Percentiles rank a stretch among this genome's conserved stretches.
These are phyloP conservation scores for Rhodotorula paludigena DNA, from an alignment of 768 basidiomycete species.

Conservation along the genomic window DNA sequence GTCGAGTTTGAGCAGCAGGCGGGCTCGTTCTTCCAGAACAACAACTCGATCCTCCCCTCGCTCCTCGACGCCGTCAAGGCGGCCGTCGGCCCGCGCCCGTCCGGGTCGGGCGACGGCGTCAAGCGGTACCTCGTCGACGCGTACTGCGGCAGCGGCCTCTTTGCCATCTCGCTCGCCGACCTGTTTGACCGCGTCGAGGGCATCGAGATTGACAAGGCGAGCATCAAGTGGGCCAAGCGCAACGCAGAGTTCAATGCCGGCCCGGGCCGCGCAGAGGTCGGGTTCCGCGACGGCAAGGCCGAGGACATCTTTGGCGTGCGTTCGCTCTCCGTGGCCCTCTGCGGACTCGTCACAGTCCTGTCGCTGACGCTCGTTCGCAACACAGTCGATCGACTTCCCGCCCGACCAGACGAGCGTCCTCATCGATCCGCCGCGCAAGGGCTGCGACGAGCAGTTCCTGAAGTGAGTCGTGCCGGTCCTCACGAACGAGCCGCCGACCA, in stretches of 20 bases:
- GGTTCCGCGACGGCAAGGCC: slow-evolving; percentile 75
- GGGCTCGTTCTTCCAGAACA: slow-evolving; percentile 93
- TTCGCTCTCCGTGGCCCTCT: slow-evolving; percentile 50
- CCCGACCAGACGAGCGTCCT: slow-evolving; percentile 62
- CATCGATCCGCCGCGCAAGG: slow-evolving; percentile 90
- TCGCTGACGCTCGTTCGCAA: too few species aligned
- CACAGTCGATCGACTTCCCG: slow-evolving; percentile 55
- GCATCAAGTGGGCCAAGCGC: slow-evolving; percentile 47
- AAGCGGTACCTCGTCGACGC: slow-evolving; percentile 77
- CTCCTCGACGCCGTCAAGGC: slow-evolving; percentile 77
- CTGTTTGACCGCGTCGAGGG: slow-evolving; percentile 73
- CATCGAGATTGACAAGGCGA: slow-evolving; percentile 67
- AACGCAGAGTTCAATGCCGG: slow-evolving; percentile 53
- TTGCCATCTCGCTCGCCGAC: slow-evolving; percentile 74
- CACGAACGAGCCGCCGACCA: too few species aligned
- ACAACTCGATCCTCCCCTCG: slow-evolving; percentile 81
- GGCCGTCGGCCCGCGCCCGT: slow-evolving; percentile 52
- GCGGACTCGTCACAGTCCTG: too few species aligned
- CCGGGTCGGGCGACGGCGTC: not conserved
- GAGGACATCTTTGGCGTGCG: slow-evolving; percentile 65
- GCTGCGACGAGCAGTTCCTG: slow-evolving; percentile 70
- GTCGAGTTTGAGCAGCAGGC: slow-evolving; percentile 78
- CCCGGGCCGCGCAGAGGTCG: slow-evolving; percentile 50
- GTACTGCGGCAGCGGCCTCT: slow-evolving; percentile 72
- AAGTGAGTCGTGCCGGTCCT: too few species aligned